Evolutionary conservation across 495 filamentous ascomycete genomes (phyloP), one percentile per base, ranked within the genome.

Genomic region (Sporormia fimetaria): DNA sequence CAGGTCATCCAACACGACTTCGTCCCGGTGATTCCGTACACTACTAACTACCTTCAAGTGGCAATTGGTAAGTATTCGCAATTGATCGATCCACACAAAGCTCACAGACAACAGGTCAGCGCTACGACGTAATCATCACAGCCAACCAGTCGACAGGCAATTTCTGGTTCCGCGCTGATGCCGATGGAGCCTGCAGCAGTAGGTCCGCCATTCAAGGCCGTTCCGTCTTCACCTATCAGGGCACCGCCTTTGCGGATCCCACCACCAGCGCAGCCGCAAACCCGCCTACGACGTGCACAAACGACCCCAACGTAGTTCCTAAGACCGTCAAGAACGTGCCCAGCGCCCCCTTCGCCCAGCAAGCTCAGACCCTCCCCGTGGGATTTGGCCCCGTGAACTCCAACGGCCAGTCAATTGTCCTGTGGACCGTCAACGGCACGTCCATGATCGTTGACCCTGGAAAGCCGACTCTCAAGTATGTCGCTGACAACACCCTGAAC

Each of bases 111-210:
- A 5, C 33, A 49, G 45, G 59, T 8, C 57, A 63, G 38, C 57
- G 60, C 14, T 62, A 63, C 49, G 60, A 61, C 33, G 57, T 63
- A 3, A 52, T 63, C 30, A 57, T 63, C 43, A 51, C 21, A 5
- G 59, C 60, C 12, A 57, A 60, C 29, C 52, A 58, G 34, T 25
- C 59, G 15, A 24, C 46, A 0, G 57, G 55, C 3, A 56, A 54
- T 21, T 63, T 60, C 51, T 63, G 60, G 60, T 57, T 63, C 48
- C 59, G 60, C 21, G 52, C 57, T 16, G 55, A 57, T 9, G 47
- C 52, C 21, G 55, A 47, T 4, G 37, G 27, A 12, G 37, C 29
- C 11, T 46, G 54, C 15, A 11, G 41, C 2, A 53, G 34, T 16
- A 36, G 37, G 14, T 54, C 49, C 33, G 38, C 23, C 12, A 33